phyloP scores from a whole-genome alignment of 139 green algal species.

The Dunaliella sp. region DNA sequence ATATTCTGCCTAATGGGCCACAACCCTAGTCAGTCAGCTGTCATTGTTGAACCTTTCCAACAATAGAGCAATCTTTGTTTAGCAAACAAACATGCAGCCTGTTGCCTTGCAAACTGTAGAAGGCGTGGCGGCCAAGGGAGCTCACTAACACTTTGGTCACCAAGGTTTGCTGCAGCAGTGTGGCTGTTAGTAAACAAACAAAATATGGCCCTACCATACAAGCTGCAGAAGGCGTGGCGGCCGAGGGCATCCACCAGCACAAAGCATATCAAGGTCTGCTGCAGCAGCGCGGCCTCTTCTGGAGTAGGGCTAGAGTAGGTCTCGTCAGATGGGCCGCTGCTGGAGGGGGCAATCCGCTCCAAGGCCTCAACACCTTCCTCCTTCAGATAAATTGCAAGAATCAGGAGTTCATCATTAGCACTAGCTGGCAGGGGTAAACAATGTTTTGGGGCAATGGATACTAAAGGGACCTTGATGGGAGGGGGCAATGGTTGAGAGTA shows the following conservation, averaged over 20 bases:
- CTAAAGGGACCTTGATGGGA: no score
- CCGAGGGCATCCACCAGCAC: constrained; percentile 74
- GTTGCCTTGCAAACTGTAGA: constrained; percentile 45
- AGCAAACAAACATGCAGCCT: no score
- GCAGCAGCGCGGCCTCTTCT: constrained; percentile 13
- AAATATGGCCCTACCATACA: neutral
- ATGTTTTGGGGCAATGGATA: neutral
- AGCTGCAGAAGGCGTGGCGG: constrained; percentile 71
- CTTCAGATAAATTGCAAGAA: no score
- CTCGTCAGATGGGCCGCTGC: neutral
- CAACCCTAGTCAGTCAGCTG: no score
- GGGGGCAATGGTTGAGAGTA: no score
- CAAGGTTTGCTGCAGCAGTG: constrained; percentile 63
- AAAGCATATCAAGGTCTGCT: constrained; percentile 87
- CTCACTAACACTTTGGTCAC: constrained; percentile 92
- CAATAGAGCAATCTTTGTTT: no score
- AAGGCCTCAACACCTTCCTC: constrained; percentile 42
- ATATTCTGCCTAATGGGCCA: no score
- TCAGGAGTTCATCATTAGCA: no score
- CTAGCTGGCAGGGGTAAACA: neutral
- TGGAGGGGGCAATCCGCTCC: constrained; percentile 32
- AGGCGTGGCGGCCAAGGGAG: constrained; percentile 56
- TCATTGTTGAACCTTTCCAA: no score
- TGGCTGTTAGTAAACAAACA: no score
- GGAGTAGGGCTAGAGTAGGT: neutral